phyloP scores from a whole-genome alignment of 495 filamentous ascomycete species.

The Talaromyces liani region DNA sequence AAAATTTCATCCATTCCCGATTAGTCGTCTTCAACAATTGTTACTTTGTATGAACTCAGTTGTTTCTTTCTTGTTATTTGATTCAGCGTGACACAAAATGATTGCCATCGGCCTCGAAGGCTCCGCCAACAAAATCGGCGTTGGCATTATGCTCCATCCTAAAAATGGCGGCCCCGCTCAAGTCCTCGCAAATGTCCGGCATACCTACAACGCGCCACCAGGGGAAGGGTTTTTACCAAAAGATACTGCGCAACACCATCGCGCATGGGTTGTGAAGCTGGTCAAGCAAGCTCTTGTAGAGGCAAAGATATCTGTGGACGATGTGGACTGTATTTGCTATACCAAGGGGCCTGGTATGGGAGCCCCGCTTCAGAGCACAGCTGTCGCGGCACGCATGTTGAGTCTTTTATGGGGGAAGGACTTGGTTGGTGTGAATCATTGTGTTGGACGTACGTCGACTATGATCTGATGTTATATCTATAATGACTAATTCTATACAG shows the following conservation, averaged over 20 bases:
- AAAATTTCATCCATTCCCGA: not conserved
- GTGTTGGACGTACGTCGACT: conserved; percentile 68
- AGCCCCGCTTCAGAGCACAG: conserved; percentile 83
- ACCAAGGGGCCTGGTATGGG: conserved; percentile 96
- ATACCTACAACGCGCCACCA: conserved; percentile 87
- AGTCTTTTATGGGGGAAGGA: conserved; percentile 79
- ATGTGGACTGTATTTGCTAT: conserved; percentile 90
- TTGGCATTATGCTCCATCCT: conserved; percentile 85
- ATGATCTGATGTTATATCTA: not conserved
- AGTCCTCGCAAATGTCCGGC: conserved; percentile 87
- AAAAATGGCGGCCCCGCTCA: conserved; percentile 50
- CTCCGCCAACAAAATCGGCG: conserved; percentile 94
- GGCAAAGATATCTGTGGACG: conserved; percentile 50
- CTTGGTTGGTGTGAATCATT: conserved; percentile 93
- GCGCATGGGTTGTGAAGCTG: conserved; percentile 71
- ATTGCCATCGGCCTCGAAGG: conserved; percentile 93
- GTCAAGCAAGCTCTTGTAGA: conserved; percentile 69
- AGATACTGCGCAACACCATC: conserved; percentile 89
- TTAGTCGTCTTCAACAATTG: not conserved
- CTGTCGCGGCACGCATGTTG: conserved; percentile 75
- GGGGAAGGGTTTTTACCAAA: conserved; percentile 95
- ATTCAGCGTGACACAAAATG: conserved; percentile 26
- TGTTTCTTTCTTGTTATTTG: not conserved
- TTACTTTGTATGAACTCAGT: not conserved
- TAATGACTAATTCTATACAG: conserved; percentile 21